Base-by-base conservation (phyloP, 257 asterid genomes). In the Plectranthus barbatus region DNA sequence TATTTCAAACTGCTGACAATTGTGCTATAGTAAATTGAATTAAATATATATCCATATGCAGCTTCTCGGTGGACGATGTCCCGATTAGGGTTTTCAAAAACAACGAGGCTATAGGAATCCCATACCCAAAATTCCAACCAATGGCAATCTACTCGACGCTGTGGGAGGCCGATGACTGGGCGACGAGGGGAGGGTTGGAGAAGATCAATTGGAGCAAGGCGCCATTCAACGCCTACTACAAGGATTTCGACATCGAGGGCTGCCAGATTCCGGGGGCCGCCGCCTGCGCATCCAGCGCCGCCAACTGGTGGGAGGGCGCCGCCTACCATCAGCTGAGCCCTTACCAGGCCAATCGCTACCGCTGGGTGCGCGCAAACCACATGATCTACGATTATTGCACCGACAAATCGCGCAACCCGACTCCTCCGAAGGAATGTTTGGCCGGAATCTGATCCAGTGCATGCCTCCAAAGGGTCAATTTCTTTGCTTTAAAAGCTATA, bases 101-200 rank as follows among this genome's bases (percentile, higher is more conserved):
- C 81, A 80, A 90, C 65, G 95, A 83, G 67, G 93, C 75, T 1
- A 69, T 37, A 67, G 96, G 96, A 10, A 60, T 90, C 2, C 86
- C 95, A 11, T 90, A 47, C 86, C 97, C 95, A 0, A 81, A 77
- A 55, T 33, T 34, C 54, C 91, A 90, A 34, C 86, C 97, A 0
- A 90, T 90, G 97, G 88, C 83, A 34, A 70, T 87, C 0, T 85
- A 72, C 56, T 90, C 96, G 9, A 90, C 97, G 0, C 76, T 90
- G 3, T 90, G 97, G 97, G 97, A 90, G 64, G 97, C 97, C 2
- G 95, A 90, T 4, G 97, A 90, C 31, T 90, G 97, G 97, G 95
- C 97, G 0, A 90, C 97, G 0, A 72, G 97, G 39, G 97, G 95
- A 5, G 97, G 97, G 0, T 60, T 85, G 4, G 97, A 87, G 76